Base-by-base conservation (phyloP, 805 yeast species). In the Monosporozyma aerobia region DNA sequence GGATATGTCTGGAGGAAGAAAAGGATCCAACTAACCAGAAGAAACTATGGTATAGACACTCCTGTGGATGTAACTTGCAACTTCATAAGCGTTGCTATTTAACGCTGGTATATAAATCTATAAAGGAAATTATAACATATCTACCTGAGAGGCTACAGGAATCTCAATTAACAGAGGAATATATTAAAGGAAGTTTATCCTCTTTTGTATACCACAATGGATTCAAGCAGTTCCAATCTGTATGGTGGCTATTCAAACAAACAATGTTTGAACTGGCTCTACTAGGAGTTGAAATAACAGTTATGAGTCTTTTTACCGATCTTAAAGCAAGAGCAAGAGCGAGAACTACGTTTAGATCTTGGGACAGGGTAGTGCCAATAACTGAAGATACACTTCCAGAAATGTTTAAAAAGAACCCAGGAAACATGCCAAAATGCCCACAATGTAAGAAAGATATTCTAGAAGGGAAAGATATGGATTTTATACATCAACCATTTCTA, bases 11-110 rank as follows among this genome's bases (percentile, higher is more conserved):
- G 19, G 68, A 63, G n/a, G 61, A 58, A 39, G 54, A 61, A 11
- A 52, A 35, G 3, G 51, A 52, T 33, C 53, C 54, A 29, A 47
- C 57, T 7, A 44, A 37, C 1, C 48, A 44, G 35, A 53, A 56
- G 40, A 40, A 53, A 11, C 44, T 56, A 1, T 65, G 68, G 68
- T 52, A 59, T 14, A 50, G 44, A 8, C 69, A 65, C 53, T 49
- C 53, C n/a, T 65, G 69, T 47, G 65, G 65, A 23, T 65, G 69
- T 46, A 59, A 65, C 39, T 53, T 65, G 41, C 67, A 65, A 54
- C 53, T 65, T 3, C 69, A 65, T 52, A 63, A 63, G 46, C 22
- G 49, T 22, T 65, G 69, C 44, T 62, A 61, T 29, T 48, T 64
- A n/a, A 57, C 50, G 41, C 58, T 63, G 60, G 47, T 64, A 1